Base-by-base conservation (phyloP, 2,329 filamentous ascomycete genomes). In the Leptosphaerulina australis region DNA sequence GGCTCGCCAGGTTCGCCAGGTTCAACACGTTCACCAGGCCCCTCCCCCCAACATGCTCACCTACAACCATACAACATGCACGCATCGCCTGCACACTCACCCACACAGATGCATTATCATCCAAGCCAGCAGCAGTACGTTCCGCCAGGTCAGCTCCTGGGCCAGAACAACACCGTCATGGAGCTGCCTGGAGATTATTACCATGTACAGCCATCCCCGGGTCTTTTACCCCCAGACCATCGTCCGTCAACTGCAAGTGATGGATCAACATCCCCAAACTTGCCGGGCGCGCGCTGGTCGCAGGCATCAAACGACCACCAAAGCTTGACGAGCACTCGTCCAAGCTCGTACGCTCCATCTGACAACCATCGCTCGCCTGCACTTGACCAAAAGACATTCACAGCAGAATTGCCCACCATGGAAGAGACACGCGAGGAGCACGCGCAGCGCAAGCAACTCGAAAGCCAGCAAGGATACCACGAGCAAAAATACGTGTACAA, bases 111-210 rank as follows among this genome's bases (percentile, higher is more conserved):
- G 9, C 51, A 59, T 18, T 52, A 54, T 18, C 53, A 54, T 45
- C 54, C 38, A n/a, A 51, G 11, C 35, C 55, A 50, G 30, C 55
- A 46, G 33, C 34, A 45, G 10, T 58, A 58, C 49, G 31, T 49
- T 59, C 58, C 47, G 5, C 63, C 60, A 7, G 54, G 62, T 21
- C 55, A 67, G 34, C 53, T 59, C 17, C 44, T 62, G 3, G 62
- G 60, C 50, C 64, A 52, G 22, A 73, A 67, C 51, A 62, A 66
- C 34, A 47, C 65, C 5, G 70, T 76, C 36, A 74, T 73, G 69
- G 76, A 78, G 46, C 59, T 78, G 2, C 74, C 73, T 8, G 76
- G 75, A 44, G 73, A 75, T 28, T 75, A 67, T 56, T 72, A 72
- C 53, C 67, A 74, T 30, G 59, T 70, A 2, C 68, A 70, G 20